Conservation (phyloP, 768 basidiomycete genomes). For the Serendipita indica region DNA sequence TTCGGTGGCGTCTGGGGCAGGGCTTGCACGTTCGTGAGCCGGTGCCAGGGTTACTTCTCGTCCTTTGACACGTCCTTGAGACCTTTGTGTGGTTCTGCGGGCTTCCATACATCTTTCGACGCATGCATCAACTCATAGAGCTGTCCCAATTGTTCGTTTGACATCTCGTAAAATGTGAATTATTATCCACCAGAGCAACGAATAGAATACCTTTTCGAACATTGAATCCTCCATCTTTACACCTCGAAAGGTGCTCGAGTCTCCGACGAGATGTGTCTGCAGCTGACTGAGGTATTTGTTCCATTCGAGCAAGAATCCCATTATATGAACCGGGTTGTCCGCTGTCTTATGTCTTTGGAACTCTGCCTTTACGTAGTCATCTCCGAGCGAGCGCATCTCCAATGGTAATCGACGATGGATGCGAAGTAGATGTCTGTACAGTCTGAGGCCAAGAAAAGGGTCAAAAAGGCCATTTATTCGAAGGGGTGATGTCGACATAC, state of each 20-base stretch:
- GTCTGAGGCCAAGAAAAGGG: neutral
- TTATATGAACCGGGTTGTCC: conserved; percentile 78
- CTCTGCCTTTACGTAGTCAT: conserved; percentile 43
- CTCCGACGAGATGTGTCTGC: conserved; percentile 28
- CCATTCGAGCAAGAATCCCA: conserved; percentile 94
- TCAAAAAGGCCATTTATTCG: too few relatives aligned
- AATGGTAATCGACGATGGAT: neutral
- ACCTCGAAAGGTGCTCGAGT: conserved; percentile 36
- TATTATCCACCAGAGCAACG: neutral
- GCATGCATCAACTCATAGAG: conserved; percentile 90
- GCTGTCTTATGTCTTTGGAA: conserved; percentile 68
- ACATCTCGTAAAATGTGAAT: conserved; percentile 41
- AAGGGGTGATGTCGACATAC: neutral
- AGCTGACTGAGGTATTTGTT: conserved; percentile 75
- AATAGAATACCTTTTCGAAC: conserved; percentile 54
- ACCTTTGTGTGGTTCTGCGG: conserved; percentile 21
- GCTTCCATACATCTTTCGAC: conserved; percentile 77
- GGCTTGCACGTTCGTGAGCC: too few relatives aligned
- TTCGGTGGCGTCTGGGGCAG: too few relatives aligned
- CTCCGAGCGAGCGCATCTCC: conserved; percentile 26
- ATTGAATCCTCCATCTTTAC: conserved; percentile 53
- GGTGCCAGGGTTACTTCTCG: neutral
- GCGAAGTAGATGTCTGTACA: neutral
- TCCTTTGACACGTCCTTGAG: neutral
- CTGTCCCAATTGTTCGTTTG: conserved; percentile 80